phyloP scores from a whole-genome alignment of 225 moss, liverwort and hornwort genomes.

The Pseudisothecium myosuroides region DNA sequence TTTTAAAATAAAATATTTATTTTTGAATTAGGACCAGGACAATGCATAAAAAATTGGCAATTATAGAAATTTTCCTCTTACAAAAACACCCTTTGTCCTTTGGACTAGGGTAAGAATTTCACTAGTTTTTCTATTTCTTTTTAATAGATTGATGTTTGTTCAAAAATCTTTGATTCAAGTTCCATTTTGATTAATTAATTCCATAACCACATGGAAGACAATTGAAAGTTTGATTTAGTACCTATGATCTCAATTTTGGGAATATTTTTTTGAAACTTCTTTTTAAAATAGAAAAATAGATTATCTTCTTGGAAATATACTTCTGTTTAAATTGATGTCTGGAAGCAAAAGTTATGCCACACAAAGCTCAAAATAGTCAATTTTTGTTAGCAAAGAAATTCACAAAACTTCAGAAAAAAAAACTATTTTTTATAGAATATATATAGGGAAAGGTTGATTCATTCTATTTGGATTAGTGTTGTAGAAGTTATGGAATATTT shows the following conservation, averaged over 20 bases:
- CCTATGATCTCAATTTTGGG: background rate
- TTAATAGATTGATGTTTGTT: background rate
- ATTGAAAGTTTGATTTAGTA: background rate
- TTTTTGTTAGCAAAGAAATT: background rate
- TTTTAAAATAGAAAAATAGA: background rate
- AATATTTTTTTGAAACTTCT: background rate
- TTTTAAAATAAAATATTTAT: too few relatives aligned
- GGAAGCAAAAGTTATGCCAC: background rate
- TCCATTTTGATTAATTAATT: background rate
- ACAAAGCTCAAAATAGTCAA: background rate
- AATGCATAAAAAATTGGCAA: too few relatives aligned
- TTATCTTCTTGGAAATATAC: fast-evolving
- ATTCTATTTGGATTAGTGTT: background rate
- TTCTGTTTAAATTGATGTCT: fast-evolving
- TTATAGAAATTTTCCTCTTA: too few relatives aligned
- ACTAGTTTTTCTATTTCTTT: background rate
- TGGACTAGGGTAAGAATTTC: background rate
- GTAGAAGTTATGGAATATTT: background rate
- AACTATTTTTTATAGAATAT: background rate
- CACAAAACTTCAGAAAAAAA: too few relatives aligned
- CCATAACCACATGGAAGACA: background rate
- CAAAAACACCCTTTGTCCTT: too few relatives aligned
- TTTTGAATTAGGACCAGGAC: too few relatives aligned
- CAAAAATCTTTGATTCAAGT: background rate
- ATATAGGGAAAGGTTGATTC: background rate